phyloP scores from a whole-genome alignment of 768 basidiomycete genomes.

The Termitomyces sp. region DNA sequence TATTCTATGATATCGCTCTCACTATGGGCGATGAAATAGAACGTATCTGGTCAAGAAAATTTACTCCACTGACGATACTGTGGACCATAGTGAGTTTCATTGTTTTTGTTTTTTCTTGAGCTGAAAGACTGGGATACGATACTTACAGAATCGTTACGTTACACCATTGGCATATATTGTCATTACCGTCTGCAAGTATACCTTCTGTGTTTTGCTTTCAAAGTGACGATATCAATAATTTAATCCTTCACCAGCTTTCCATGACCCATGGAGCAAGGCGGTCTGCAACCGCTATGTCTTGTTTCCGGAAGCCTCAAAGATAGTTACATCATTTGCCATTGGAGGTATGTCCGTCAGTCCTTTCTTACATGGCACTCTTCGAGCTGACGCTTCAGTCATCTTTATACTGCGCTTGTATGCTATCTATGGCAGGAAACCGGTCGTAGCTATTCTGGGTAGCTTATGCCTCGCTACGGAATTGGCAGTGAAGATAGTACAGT shows the following conservation, averaged over 20 bases:
- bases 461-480: slow-evolving; percentile 21
- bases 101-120: too few relatives aligned
- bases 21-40: not conserved
- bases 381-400: not conserved
- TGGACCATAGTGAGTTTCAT: not conserved
- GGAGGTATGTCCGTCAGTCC: slow-evolving; percentile 20
- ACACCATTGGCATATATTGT: slow-evolving; percentile 30
- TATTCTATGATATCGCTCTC: not conserved
- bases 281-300: slow-evolving; percentile 29
- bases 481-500: slow-evolving; percentile 28
- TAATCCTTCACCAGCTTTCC: not conserved
- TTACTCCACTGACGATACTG: not conserved
- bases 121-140: not conserved
- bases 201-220: too few relatives aligned
- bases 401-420: slow-evolving; percentile 16
- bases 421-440: slow-evolving; percentile 21
- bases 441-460: slow-evolving; percentile 15
- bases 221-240: too few relatives aligned
- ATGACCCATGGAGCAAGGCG: slow-evolving; percentile 24
- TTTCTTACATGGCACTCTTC: not conserved
- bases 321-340: slow-evolving; percentile 25
- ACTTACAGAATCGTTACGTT: slow-evolving; percentile 29
- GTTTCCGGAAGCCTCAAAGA: slow-evolving; percentile 30
- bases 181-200: slow-evolving; percentile 26
- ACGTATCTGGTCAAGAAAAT: not conserved